A percentile compares a stretch with the other conserved stretches of the same genome.
These are phyloP conservation scores for Leccinellum luteum DNA, from an alignment of 768 basidiomycete genomes.

Conservation along the genomic window DNA sequence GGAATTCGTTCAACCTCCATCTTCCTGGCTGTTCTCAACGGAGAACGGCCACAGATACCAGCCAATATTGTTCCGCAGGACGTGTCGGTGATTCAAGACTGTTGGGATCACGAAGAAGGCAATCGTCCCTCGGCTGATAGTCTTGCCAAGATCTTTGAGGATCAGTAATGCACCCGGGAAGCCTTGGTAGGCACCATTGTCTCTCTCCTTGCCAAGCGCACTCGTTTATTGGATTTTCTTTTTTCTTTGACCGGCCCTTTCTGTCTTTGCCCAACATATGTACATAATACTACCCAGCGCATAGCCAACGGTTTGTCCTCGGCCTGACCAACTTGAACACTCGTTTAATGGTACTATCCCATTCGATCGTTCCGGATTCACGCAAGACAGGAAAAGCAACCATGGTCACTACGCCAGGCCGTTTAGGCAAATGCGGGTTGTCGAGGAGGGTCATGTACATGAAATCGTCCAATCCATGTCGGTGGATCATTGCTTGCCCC, in stretches of 20 bases:
- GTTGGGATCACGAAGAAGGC: constrained; percentile 17
- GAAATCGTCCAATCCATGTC: constrained; percentile 18
- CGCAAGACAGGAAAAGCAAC: constrained; percentile 14
- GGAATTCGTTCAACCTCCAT: not conserved
- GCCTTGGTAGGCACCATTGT: not conserved
- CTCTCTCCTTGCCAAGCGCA: no score
- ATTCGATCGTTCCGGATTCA: not conserved
- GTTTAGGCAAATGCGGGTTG: constrained; percentile 21
- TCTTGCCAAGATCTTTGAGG: constrained; percentile 6
- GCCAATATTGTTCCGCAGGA: constrained; percentile 1
- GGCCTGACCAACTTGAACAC: no score
- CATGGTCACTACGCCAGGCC: constrained; percentile 14
- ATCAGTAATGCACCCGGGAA: not conserved
- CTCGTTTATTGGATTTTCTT: no score
- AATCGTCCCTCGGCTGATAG: constrained; percentile 15
- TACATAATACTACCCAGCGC: no score
- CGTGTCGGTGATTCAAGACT: constrained; percentile 6
- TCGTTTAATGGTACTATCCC: constrained; percentile 5
- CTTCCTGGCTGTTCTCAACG: not conserved
- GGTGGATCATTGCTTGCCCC: not conserved
- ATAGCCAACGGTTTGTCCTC: no score
- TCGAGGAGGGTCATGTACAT: constrained; percentile 20
- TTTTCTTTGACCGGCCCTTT: no score
- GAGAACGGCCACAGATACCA: constrained; percentile 13
- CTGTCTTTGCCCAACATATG: no score